Evolutionary conservation across 2,329 filamentous ascomycete genomes (phyloP), one percentile per base, ranked within the genome.

Genomic region (Tolypocladium ophioglossoides): DNA sequence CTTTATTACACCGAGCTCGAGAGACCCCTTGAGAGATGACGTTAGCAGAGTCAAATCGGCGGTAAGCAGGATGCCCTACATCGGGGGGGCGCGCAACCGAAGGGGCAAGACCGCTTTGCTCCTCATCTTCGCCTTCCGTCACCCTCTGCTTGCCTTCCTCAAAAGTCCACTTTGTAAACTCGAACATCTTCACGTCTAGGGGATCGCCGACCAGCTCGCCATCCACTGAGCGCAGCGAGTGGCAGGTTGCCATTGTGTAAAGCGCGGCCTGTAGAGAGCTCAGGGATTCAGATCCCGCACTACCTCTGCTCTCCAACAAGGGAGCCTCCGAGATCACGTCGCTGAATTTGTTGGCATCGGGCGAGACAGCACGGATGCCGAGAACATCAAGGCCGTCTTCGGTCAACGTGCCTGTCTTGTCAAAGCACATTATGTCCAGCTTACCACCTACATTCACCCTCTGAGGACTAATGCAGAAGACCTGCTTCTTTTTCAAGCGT

Each of bases 391-490:
- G 74, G 0, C 94, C 94, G 68, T 99, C 94, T 70, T 97, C 94
- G 0, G 94, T 99, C 53, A 99, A 74, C 0, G 94, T 99, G n/a
- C 94, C 94, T 0, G 94, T 99, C 73, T 99, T 99, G 72, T 99
- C 94, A 60, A 99, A 99, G 70, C 92, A 96, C 72, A 99, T 88
- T 12, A 97, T 83, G 66, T 99, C 94, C 4, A 99, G 74, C 70
- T 97, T 97, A 51, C 95, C 94, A 18, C 89, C 94, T 7, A 99
- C 91, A 64, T 97, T 99, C 54, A 99, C 92, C 63, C 94, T 83
- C 65, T 99, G 94, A 0, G 95, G 94, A 61, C 92, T 97, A 64
- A 97, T 99, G 66, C 94, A 99, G 66, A 96, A 99, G 39, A 99
- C 96, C 46, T 91, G 81, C 68, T 95, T 91, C 59, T 85, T 83